phyloP scores from a whole-genome alignment of 192 early-diverging fungal genomes.

The Rhizoclosmatium globosum region DNA sequence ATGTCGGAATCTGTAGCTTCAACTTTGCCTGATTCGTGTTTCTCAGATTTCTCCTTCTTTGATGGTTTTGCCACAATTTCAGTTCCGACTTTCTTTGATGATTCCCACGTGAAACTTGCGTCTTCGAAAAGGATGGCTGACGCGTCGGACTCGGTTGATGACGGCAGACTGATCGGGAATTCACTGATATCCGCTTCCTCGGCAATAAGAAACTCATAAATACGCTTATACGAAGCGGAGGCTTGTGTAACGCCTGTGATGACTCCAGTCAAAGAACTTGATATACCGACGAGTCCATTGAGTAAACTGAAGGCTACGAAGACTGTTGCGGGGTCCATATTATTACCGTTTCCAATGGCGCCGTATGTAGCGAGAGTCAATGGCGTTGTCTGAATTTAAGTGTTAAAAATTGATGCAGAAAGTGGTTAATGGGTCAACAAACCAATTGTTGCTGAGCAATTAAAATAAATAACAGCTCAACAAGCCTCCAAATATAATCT shows the following conservation, averaged over 20 bases:
- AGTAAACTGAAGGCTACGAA: slow-evolving; percentile 67
- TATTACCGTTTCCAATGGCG: slow-evolving; percentile 12
- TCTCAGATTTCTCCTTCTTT: slow-evolving; percentile 63
- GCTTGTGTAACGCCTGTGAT: slow-evolving; percentile 32
- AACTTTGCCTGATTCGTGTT: slow-evolving; percentile 9
- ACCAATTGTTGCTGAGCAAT: too few species aligned
- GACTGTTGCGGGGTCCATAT: slow-evolving; percentile 57
- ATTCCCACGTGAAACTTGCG: slow-evolving; percentile 70
- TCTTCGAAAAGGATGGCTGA: slow-evolving; percentile 57
- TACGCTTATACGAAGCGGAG: slow-evolving; percentile 51
- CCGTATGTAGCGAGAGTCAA: slow-evolving; percentile 30
- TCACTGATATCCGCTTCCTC: slow-evolving; percentile 62
- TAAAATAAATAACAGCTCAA: neutral
- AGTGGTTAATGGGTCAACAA: too few species aligned
- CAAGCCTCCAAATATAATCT: neutral
- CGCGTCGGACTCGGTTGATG: slow-evolving; percentile 37
- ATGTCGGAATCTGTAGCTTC: slow-evolving; percentile 39
- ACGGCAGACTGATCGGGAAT: slow-evolving; percentile 15
- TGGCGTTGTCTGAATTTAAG: slow-evolving; percentile 3
- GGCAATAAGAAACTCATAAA: slow-evolving; percentile 59
- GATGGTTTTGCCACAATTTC: slow-evolving; percentile 63
- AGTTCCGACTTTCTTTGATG: slow-evolving; percentile 56
- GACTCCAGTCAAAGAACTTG: slow-evolving; percentile 52
- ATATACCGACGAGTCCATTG: slow-evolving; percentile 58
- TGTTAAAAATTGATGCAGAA: too few species aligned